phyloP scores from a whole-genome alignment of 2,329 filamentous ascomycete species.

The Tothia fuscella region DNA sequence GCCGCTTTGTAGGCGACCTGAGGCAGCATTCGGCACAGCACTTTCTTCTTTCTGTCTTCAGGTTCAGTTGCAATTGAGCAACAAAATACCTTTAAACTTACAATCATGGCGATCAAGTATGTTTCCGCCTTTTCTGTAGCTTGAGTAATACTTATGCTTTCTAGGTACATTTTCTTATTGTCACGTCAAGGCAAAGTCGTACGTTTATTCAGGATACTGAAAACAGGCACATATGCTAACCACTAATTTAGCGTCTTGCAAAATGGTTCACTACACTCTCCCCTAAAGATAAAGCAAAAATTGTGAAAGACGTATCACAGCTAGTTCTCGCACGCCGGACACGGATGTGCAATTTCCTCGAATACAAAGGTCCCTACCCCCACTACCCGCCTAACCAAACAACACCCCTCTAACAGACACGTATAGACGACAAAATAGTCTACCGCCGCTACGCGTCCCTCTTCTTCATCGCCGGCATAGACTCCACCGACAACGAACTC shows the following conservation, averaged over 20 bases:
- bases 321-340: constrained; percentile 90
- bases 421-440: constrained; percentile 87
- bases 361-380: constrained; percentile 72
- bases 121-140: constrained; percentile 12
- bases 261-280: constrained; percentile 99
- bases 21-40: too few species aligned
- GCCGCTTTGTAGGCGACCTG: too few species aligned
- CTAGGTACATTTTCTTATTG: constrained; percentile 90
- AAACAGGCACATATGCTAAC: constrained; percentile 16
- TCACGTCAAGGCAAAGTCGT: constrained; percentile 99
- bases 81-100: too few species aligned
- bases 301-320: constrained; percentile 98
- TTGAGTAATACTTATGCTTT: background rate
- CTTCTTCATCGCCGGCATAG: constrained; percentile 97
- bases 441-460: constrained; percentile 97
- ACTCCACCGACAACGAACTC: constrained; percentile 94
- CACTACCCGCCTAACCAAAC: background rate
- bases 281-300: constrained; percentile 98
- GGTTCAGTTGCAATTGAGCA: too few species aligned
- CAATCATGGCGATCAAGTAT: constrained; percentile 46
- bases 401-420: constrained; percentile 16
- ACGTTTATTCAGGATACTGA: constrained; percentile 43
- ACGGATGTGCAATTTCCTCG: constrained; percentile 99
- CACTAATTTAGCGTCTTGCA: constrained; percentile 64
- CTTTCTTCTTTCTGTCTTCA: too few species aligned